Conservation (phyloP, 805 yeast species). For the Candida suzukii region DNA sequence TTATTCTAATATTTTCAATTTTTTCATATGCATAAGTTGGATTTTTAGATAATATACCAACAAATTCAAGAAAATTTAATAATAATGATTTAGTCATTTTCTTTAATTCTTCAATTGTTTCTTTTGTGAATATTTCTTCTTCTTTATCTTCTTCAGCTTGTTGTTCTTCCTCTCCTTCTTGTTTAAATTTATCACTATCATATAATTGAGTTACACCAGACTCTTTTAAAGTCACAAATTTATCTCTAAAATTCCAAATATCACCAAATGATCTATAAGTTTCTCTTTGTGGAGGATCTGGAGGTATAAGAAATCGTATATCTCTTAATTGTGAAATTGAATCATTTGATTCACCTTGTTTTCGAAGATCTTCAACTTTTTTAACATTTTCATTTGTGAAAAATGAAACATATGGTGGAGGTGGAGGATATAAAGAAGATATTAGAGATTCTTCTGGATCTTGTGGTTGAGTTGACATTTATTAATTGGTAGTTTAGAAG, state of each 20-base stretch:
- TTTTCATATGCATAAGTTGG: conserved; percentile 57
- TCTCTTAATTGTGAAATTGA: conserved; percentile 24
- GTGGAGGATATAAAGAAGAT: conserved; percentile 87
- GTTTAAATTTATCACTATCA: conserved; percentile 3
- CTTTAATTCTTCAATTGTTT: conserved; percentile 68
- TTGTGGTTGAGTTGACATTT: neutral
- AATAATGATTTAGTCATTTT: conserved; percentile 72
- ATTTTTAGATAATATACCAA: conserved; percentile 67
- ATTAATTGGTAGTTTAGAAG: neutral
- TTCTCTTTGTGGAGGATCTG: conserved; percentile 50
- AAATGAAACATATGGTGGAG: conserved; percentile 74
- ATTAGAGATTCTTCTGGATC: conserved; percentile 16
- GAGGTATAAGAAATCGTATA: conserved; percentile 57
- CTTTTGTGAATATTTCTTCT: conserved; percentile 34
- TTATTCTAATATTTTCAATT: conserved; percentile 71
- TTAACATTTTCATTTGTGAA: conserved; percentile 66
- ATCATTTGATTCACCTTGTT: conserved; percentile 15
- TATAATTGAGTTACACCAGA: conserved; percentile 78
- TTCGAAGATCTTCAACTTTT: conserved; percentile 26
- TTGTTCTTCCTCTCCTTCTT: conserved; percentile 1
- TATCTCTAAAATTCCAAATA: conserved; percentile 78
- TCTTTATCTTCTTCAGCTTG: conserved; percentile 18
- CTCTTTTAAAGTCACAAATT: conserved; percentile 65
- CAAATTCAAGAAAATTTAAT: conserved; percentile 72
- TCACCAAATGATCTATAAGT: conserved; percentile 86